Evolutionary conservation across 2,329 filamentous ascomycete species (phyloP).

Genomic region (Fusarium austroafricanum): DNA sequence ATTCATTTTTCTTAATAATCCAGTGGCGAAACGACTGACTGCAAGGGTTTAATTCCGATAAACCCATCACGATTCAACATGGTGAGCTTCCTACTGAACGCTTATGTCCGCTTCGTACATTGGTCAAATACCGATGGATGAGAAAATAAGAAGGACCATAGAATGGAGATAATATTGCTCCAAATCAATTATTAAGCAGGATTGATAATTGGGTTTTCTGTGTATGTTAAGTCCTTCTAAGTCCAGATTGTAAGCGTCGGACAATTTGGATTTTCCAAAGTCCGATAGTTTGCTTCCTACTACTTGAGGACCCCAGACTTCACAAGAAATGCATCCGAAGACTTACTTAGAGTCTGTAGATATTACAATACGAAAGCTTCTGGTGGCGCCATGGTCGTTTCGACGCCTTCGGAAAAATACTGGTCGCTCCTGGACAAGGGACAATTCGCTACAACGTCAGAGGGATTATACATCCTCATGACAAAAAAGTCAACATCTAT

Average conservation of each 20-base stretch:
- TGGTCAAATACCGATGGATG: background rate
- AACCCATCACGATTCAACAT: background rate
- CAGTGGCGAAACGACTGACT: rapidly evolving
- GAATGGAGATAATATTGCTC: background rate
- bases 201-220: no score
- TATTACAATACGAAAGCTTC: background rate
- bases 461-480: no score
- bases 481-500: no score
- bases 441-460: no score
- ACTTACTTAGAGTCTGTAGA: background rate
- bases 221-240: constrained; percentile 2
- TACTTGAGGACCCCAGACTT: background rate
- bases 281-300: constrained; percentile 13
- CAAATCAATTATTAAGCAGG: background rate
- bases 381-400: background rate
- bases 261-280: constrained; percentile 32
- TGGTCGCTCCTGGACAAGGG: no score
- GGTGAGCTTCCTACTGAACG: no score
- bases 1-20: background rate
- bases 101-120: background rate
- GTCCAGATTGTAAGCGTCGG: constrained; percentile 1
- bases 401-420: no score
- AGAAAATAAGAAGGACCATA: no score
- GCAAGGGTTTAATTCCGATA: constrained; percentile 16
- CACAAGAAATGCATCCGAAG: constrained; percentile 17